A percentile compares a stretch with the other conserved stretches of the same genome.
phyloP scores from a whole-genome alignment of 805 yeast genomes.

The Ogataea sp. region DNA sequence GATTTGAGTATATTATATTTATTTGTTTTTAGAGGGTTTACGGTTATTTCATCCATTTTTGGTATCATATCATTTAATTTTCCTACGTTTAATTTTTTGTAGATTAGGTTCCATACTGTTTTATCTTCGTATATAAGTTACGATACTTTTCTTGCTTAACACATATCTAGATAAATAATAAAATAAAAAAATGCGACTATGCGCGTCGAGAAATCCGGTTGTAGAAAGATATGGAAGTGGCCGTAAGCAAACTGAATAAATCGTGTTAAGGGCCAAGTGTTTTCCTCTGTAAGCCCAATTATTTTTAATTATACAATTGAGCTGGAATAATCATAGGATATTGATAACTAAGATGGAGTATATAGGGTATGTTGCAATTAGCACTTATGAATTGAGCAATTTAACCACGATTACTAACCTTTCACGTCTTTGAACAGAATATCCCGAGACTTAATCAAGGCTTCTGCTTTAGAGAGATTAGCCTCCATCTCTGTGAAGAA shows the following conservation, averaged over 20 bases:
- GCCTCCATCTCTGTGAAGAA: conserved; percentile 24
- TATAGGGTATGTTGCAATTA: conserved; percentile 12
- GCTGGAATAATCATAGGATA: neutral
- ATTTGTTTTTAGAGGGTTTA: neutral
- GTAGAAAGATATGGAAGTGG: too few relatives aligned
- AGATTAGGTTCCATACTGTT: neutral
- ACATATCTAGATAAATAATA: too few relatives aligned
- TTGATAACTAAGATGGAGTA: conserved; percentile 11
- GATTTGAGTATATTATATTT: conserved; percentile 1
- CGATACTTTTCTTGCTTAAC: too few relatives aligned
- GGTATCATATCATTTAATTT: neutral
- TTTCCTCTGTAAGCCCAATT: too few relatives aligned
- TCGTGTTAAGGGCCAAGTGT: too few relatives aligned
- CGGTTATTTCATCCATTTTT: neutral
- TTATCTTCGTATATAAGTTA: too few relatives aligned
- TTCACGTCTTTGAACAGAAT: conserved; percentile 15
- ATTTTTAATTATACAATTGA: too few relatives aligned
- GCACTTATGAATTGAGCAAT: neutral
- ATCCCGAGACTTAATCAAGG: conserved; percentile 27
- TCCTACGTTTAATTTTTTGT: neutral
- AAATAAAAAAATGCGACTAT: too few relatives aligned
- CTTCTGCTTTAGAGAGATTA: conserved; percentile 28
- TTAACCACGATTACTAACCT: neutral
- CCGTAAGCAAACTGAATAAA: too few relatives aligned
- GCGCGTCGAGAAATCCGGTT: too few relatives aligned